Conservation (phyloP, 352 stramenopile species). For the Achlya hypogyna region DNA sequence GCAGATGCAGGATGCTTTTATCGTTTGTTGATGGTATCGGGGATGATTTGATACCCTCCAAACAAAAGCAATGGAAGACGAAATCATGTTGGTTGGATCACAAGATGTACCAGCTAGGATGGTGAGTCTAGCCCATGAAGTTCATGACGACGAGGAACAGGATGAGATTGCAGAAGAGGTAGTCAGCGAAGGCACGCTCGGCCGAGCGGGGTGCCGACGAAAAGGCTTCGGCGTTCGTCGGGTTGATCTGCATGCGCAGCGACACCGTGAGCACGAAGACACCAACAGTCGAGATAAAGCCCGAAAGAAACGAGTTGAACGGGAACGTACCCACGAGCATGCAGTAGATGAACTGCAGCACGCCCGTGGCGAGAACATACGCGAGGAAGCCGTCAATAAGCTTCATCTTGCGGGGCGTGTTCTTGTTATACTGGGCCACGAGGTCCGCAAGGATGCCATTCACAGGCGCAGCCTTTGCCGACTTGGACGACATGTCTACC, state of each 20-base stretch:
- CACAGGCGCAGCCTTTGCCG: not conserved
- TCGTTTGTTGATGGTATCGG: too few relatives aligned
- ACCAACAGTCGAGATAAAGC: conserved; percentile 84
- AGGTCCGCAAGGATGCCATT: conserved; percentile 34
- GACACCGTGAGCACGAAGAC: conserved; percentile 87
- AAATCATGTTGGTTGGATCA: not conserved
- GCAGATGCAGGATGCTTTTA: too few relatives aligned
- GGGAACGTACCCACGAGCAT: conserved; percentile 82
- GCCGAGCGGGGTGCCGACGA: conserved; percentile 36
- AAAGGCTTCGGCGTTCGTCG: conserved; percentile 73
- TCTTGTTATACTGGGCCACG: conserved; percentile 66
- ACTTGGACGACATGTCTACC: conserved; percentile 4
- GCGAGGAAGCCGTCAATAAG: conserved; percentile 86
- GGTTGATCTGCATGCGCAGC: conserved; percentile 85
- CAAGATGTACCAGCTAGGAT: not conserved
- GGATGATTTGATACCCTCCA: too few relatives aligned
- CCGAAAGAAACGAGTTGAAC: conserved; percentile 89
- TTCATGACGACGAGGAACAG: conserved; percentile 91
- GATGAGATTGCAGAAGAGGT: conserved; percentile 89
- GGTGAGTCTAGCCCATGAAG: conserved; percentile 76
- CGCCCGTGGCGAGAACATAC: conserved; percentile 80
- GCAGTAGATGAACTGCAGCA: conserved; percentile 90
- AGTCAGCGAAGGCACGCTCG: conserved; percentile 85
- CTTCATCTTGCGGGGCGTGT: conserved; percentile 81
- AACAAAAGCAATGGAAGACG: not conserved